A percentile compares a stretch with the other conserved stretches of the same genome.
Evolutionary conservation across 257 asterid species (phyloP).

Genomic region (Forsythia viridissima): DNA sequence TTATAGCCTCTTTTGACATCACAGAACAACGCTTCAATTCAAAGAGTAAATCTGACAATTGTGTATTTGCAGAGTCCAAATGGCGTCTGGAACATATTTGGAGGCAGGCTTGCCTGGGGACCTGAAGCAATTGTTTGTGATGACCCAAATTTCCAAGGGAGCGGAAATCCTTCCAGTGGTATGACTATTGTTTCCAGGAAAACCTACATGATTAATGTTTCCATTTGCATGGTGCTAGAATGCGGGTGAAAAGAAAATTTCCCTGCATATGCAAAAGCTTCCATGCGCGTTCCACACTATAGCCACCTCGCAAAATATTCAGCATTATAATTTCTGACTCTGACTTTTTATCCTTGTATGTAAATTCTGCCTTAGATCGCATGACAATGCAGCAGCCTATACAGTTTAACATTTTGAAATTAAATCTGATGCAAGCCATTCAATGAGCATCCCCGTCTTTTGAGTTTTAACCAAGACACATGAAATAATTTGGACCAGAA

Average conservation of each 20-base stretch:
- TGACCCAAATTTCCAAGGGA: conserved; percentile 53
- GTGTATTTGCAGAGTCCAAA: conserved; percentile 32
- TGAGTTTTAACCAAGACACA: not conserved
- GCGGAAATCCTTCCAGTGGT: conserved; percentile 51
- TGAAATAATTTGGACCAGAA: not conserved
- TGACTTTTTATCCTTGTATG: not conserved
- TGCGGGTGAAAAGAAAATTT: not conserved
- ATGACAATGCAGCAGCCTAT: not conserved
- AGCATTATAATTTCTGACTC: not conserved
- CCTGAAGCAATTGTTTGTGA: conserved; percentile 51
- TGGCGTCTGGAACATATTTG: conserved; percentile 51
- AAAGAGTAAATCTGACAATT: not conserved
- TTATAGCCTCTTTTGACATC: not conserved
- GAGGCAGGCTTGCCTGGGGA: conserved; percentile 52
- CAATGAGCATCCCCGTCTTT: not conserved
- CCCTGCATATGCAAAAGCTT: not conserved
- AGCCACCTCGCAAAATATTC: not conserved
- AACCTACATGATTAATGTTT: not conserved
- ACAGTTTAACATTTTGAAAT: not conserved
- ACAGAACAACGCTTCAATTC: not conserved
- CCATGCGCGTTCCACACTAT: not conserved
- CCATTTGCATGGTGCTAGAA: not conserved
- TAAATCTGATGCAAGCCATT: not conserved
- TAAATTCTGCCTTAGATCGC: not conserved
- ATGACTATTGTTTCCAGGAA: conserved; percentile 12